phyloP scores from a whole-genome alignment of 2,329 filamentous ascomycete genomes.

The Pezicula neosporulosa region DNA sequence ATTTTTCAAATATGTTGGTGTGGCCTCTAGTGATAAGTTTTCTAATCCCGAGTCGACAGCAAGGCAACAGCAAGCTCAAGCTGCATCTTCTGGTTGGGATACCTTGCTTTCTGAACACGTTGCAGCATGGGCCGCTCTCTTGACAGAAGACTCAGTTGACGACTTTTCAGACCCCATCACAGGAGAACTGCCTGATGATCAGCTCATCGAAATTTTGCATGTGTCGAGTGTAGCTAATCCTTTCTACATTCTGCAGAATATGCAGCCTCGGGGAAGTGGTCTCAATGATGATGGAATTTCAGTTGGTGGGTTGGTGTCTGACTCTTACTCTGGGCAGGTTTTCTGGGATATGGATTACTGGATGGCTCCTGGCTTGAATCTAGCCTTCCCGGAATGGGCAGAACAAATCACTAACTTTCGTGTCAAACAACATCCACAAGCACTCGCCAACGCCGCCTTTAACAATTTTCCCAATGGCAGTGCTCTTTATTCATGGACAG shows the following conservation, averaged over 20 bases:
- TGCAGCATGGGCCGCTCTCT: constrained; percentile 57
- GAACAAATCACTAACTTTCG: constrained; percentile 64
- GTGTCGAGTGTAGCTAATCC: constrained; percentile 52
- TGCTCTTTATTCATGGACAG: constrained; percentile 66
- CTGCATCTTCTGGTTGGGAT: constrained; percentile 50
- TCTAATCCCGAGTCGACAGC: constrained; percentile 51
- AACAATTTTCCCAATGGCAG: constrained; percentile 54
- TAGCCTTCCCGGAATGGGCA: constrained; percentile 58
- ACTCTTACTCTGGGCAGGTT: constrained; percentile 59
- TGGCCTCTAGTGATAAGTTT: constrained; percentile 67
- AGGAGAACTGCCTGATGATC: constrained; percentile 54
- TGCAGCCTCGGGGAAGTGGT: constrained; percentile 43
- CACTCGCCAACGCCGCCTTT: constrained; percentile 56
- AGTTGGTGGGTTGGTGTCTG: constrained; percentile 65
- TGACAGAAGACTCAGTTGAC: constrained; percentile 61
- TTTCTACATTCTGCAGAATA: constrained; percentile 52
- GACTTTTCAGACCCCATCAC: constrained; percentile 53
- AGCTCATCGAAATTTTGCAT: constrained; percentile 50
- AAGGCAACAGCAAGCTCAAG: constrained; percentile 47
- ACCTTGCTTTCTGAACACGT: constrained; percentile 51
- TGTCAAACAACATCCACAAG: constrained; percentile 54
- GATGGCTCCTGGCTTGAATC: constrained; percentile 55
- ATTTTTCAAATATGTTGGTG: constrained; percentile 65
- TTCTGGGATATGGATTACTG: constrained; percentile 37
- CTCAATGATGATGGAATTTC: constrained; percentile 61